phyloP scores from a whole-genome alignment of 805 yeast genomes.

The Metschnikowia matae region DNA sequence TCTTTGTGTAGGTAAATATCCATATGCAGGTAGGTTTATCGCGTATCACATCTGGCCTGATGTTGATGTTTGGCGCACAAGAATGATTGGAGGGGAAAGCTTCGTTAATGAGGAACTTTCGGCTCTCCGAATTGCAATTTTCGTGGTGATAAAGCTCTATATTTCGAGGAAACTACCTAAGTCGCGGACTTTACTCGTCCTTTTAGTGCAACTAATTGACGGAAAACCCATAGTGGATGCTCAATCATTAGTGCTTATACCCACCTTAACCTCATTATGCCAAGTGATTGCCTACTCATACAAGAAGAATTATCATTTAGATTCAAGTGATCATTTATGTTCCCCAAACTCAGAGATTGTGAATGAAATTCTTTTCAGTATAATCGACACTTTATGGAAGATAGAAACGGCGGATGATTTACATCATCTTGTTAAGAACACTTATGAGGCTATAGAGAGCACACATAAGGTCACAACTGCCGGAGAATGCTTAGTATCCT shows the following conservation, averaged over 20 bases:
- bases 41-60: background rate
- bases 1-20: background rate
- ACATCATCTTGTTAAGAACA: slow-evolving; percentile 28
- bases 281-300: slow-evolving; percentile 3
- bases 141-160: slow-evolving; percentile 46
- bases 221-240: slow-evolving; percentile 8
- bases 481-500: slow-evolving; percentile 12
- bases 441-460: slow-evolving; percentile 11
- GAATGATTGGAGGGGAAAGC: slow-evolving; percentile 3
- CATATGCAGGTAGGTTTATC: background rate
- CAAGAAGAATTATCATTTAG: background rate
- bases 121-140: slow-evolving; percentile 51
- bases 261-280: slow-evolving; percentile 11
- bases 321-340: background rate
- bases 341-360: background rate
- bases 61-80: background rate
- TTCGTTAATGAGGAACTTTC: slow-evolving; percentile 37
- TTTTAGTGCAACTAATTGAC: slow-evolving; percentile 10
- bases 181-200: slow-evolving; percentile 6
- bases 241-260: slow-evolving; percentile 4
- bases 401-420: slow-evolving; percentile 47
- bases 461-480: slow-evolving; percentile 10
- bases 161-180: slow-evolving; percentile 35
- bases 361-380: slow-evolving; percentile 1
- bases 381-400: slow-evolving; percentile 35